phyloP scores from a whole-genome alignment of 2,329 filamentous ascomycete species.

The Dissoconium aciculare region DNA sequence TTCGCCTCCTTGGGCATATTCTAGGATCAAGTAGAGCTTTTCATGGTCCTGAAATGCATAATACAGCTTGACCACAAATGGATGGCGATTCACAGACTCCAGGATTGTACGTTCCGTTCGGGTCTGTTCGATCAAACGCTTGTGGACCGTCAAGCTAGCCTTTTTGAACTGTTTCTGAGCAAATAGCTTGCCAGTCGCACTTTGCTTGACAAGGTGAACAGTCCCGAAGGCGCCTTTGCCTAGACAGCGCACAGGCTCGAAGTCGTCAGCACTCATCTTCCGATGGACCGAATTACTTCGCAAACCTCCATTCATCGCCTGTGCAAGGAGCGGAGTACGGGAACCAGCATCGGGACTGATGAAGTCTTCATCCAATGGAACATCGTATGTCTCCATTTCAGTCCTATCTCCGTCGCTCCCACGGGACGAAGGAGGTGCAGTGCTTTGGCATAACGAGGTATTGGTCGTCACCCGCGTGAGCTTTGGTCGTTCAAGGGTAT shows the following conservation, averaged over 20 bases:
- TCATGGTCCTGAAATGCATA: slow-evolving; percentile 98
- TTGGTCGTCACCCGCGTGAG: slow-evolving; percentile 24
- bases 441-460: slow-evolving; percentile 33
- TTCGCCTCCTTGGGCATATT: slow-evolving; percentile 94
- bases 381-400: slow-evolving; percentile 70
- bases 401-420: slow-evolving; percentile 53
- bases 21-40: slow-evolving; percentile 91
- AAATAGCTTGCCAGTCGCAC: slow-evolving; percentile 71
- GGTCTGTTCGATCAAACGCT: slow-evolving; percentile 90
- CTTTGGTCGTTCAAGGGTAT: slow-evolving; percentile 40
- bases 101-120: slow-evolving; percentile 92
- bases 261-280: slow-evolving; percentile 87
- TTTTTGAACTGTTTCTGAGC: slow-evolving; percentile 99
- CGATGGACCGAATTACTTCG: slow-evolving; percentile 39
- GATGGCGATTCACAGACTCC: slow-evolving; percentile 89
- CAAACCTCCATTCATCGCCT: slow-evolving; percentile 40
- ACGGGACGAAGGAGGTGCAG: slow-evolving; percentile 37
- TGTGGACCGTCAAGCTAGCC: slow-evolving; percentile 85
- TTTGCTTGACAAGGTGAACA: slow-evolving; percentile 83
- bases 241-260: slow-evolving; percentile 77
- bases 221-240: slow-evolving; percentile 95
- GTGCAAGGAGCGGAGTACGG: slow-evolving; percentile 22
- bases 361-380: slow-evolving; percentile 73
- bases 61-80: slow-evolving; percentile 94
- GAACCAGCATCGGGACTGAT: slow-evolving; percentile 45